Evolutionary conservation across 768 basidiomycete species (phyloP).

Genomic region (Leucocoprinus leucothites): DNA sequence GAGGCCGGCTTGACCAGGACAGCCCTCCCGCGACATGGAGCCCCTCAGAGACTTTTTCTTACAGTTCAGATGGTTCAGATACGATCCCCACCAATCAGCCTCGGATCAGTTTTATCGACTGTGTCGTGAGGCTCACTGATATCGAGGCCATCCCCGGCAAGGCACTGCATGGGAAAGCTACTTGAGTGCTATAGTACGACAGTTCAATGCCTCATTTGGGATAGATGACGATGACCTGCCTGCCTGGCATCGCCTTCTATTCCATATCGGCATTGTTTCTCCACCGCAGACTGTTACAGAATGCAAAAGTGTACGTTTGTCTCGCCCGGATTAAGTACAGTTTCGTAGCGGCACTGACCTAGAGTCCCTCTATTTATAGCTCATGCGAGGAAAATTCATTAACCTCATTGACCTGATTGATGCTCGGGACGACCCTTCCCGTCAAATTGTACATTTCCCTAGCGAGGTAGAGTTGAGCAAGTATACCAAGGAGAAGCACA

Average conservation of each 20-base stretch:
- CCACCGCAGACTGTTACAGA: conserved; percentile 2
- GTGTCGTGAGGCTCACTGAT: conserved; percentile 18
- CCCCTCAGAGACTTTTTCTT: not conserved
- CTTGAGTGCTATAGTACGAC: conserved; percentile 25
- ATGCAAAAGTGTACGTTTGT: conserved; percentile 1
- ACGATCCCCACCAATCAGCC: not conserved
- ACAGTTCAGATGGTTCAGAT: not conserved
- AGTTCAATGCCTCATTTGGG: conserved; percentile 25
- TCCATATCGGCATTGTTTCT: not conserved
- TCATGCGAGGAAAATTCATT: conserved; percentile 11
- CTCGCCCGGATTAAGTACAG: no score
- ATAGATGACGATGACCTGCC: conserved; percentile 2
- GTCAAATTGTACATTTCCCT: no score
- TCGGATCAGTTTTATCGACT: conserved; percentile 23
- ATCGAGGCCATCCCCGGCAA: not conserved
- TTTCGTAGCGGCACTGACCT: not conserved
- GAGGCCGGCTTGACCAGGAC: no score
- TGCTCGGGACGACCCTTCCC: not conserved
- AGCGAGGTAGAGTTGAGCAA: not conserved
- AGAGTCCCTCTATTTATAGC: not conserved
- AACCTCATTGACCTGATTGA: conserved; percentile 15
- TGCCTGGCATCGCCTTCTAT: conserved; percentile 6
- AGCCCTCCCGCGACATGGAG: not conserved
- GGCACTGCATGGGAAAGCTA: conserved; percentile 19
- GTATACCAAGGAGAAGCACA: conserved; percentile 1